phyloP scores from a whole-genome alignment of 1,284 basidiomycete species.

The Leccinum pallidistipes region DNA sequence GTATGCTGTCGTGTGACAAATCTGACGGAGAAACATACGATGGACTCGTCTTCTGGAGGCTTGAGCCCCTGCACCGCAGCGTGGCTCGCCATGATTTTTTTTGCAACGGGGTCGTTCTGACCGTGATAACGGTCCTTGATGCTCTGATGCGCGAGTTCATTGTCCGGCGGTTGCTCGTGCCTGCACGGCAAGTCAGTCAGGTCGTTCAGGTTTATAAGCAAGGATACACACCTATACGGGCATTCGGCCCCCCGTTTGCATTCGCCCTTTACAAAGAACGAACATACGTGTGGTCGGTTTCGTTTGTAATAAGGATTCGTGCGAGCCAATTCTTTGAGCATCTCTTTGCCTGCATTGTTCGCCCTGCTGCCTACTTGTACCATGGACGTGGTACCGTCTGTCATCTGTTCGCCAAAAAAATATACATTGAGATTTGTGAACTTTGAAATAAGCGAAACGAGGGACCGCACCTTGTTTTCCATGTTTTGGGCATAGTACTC shows the following conservation, averaged over 20 bases:
- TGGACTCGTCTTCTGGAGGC: conserved; percentile 84
- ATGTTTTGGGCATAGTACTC: conserved; percentile 98
- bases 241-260: conserved; percentile 92
- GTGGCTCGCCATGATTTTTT: conserved; percentile 76
- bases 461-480: conserved; percentile 75
- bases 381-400: conserved; percentile 61
- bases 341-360: conserved; percentile 86
- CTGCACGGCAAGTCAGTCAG: conserved; percentile 37
- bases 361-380: conserved; percentile 65
- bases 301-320: conserved; percentile 97
- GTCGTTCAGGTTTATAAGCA: background rate
- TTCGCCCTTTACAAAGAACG: conserved; percentile 94
- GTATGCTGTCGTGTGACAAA: background rate
- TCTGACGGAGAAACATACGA: conserved; percentile 57
- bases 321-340: conserved; percentile 91
- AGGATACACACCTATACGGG: conserved; percentile 70
- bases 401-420: conserved; percentile 46
- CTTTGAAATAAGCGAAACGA: background rate
- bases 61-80: conserved; percentile 81
- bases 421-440: background rate
- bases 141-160: conserved; percentile 86
- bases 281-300: conserved; percentile 92
- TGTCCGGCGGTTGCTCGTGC: conserved; percentile 87
- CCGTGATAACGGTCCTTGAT: conserved; percentile 93
- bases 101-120: conserved; percentile 86